Evolutionary conservation across 2,329 filamentous ascomycete genomes (phyloP).

Genomic region (Sphaerulina populicola): DNA sequence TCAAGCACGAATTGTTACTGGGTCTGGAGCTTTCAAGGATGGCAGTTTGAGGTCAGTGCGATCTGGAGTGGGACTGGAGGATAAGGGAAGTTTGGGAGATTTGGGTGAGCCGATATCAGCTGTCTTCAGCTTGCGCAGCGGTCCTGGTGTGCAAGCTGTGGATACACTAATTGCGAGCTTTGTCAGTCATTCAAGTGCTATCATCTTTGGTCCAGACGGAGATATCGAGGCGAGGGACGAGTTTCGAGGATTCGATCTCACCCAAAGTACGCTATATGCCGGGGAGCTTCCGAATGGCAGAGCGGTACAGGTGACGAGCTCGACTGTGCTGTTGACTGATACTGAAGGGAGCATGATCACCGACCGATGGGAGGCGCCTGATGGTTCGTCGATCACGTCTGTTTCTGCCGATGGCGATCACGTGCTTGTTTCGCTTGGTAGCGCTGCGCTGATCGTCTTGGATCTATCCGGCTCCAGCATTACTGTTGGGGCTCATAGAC

Average conservation of each 20-base stretch:
- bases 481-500: constrained; percentile 49
- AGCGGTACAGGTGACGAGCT: constrained; percentile 68
- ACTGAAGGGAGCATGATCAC: constrained; percentile 46
- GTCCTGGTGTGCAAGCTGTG: constrained; percentile 55
- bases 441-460: constrained; percentile 62
- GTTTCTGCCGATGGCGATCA: constrained; percentile 65
- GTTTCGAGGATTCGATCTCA: constrained; percentile 62
- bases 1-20: constrained; percentile 85
- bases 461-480: constrained; percentile 52
- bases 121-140: constrained; percentile 55
- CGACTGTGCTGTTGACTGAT: constrained; percentile 55
- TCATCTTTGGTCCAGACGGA: constrained; percentile 64
- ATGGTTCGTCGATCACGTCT: constrained; percentile 57
- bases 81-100: constrained; percentile 58
- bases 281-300: constrained; percentile 53
- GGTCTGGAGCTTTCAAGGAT: constrained; percentile 81
- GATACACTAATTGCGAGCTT: constrained; percentile 76
- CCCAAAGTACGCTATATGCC: constrained; percentile 63
- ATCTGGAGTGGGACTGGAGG: constrained; percentile 83
- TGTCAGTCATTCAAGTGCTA: constrained; percentile 72
- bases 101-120: constrained; percentile 45
- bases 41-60: constrained; percentile 83
- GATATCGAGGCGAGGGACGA: constrained; percentile 79
- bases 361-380: constrained; percentile 51
- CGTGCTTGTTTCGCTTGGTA: constrained; percentile 67